A percentile compares a stretch with the other conserved stretches of the same genome.
Conservation (phyloP, 352 stramenopile species). For the Phytopythium ostracodes region DNA sequence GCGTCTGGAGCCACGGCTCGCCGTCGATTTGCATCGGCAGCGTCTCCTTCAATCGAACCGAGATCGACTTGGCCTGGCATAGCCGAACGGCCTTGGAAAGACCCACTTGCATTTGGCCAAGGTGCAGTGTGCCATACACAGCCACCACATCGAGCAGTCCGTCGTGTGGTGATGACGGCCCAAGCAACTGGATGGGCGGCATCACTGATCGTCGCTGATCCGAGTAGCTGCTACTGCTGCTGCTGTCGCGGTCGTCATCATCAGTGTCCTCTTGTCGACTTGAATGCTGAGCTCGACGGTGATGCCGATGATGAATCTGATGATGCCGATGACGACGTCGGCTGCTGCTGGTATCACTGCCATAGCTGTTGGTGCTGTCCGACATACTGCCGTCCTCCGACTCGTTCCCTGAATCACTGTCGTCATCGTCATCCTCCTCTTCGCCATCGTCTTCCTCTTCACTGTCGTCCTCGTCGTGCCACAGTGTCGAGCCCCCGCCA, state of each 20-base stretch:
- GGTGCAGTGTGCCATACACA: constrained; percentile 90
- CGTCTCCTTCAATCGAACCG: constrained; percentile 53
- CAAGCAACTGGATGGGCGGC: constrained; percentile 14
- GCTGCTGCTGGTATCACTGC: neutral
- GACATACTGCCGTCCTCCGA: constrained; percentile 18
- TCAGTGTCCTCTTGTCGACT: neutral
- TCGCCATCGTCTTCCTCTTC: constrained; percentile 44
- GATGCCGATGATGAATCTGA: neutral
- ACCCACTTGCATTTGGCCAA: constrained; percentile 93
- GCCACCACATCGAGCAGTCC: constrained; percentile 92
- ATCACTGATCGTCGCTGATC: neutral
- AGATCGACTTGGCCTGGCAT: constrained; percentile 65
- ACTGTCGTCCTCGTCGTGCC: constrained; percentile 74
- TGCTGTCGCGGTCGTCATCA: constrained; percentile 14
- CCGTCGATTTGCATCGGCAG: constrained; percentile 92
- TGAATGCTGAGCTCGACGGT: neutral
- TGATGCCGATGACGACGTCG: neutral
- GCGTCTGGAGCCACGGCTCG: constrained; percentile 91
- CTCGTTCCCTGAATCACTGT: constrained; percentile 16
- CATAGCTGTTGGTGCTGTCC: constrained; percentile 1
- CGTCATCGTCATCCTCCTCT: constrained; percentile 21
- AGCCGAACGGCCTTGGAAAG: constrained; percentile 76
- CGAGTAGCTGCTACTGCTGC: constrained; percentile 17
- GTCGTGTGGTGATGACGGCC: constrained; percentile 80
- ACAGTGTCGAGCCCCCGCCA: constrained; percentile 83